Base-by-base conservation (phyloP, 805 yeast species). In the Lachancea meyersii region DNA sequence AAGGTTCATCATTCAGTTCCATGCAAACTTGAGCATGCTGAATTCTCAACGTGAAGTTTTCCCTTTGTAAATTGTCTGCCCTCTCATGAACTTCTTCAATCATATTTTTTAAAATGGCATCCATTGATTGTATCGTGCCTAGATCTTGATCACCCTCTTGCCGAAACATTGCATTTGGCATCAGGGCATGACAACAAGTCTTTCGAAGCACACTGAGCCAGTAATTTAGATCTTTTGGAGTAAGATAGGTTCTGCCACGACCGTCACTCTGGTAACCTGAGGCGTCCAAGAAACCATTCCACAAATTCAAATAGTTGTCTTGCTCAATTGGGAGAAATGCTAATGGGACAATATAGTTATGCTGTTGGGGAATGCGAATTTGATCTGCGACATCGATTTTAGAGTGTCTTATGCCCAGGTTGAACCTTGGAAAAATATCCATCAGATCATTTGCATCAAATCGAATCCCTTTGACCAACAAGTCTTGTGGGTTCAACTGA, bases 281-380 rank as follows among this genome's bases (percentile, higher is more conserved):
- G 23, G 68, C 73, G 13, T 62, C 54, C 40, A 78, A 65, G 54
- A 87, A 86, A n/a, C 75, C 73, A 16, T 73, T 70, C 55, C 77
- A 77, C 17, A 77, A 51, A 49, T 79, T 78, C 40, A 79, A 74
- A 57, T 93, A 93, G 53, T 86, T 81, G 55, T 86, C 87, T 55
- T 84, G 83, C 58, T 93, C 98, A 17, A 93, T 76, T 0, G 86
- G 79, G 3, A 84, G 79, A 59, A 93, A 84, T 2, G 88, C 86
- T 16, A 86, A 70, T 1, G 85, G 72, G 38, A 93, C 61, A 35
- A 88, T 66, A 8, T 79, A 70, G 40, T 95, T 70, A 3, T 72
- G 71, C 58, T 93, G 98, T 0, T 78, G 77, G 0, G 98, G 98
- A 8, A 93, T 68, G 31, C 70, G 58, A 13, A 93, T 79, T 53